Conservation (phyloP, 495 filamentous ascomycete genomes). For the Patellaria atrata region DNA sequence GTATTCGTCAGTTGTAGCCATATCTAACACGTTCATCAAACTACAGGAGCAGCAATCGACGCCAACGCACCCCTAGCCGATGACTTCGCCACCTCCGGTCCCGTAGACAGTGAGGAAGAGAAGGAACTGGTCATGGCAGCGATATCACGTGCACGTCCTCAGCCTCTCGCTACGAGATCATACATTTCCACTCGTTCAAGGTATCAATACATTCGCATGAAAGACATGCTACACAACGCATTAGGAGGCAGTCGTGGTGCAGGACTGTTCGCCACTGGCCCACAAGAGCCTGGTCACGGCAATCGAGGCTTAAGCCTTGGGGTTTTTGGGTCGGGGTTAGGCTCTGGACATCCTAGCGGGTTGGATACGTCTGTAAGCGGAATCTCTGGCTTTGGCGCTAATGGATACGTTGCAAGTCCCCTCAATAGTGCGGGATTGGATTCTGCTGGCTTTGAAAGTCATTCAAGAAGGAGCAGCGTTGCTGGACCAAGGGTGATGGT, state of each 20-base stretch:
- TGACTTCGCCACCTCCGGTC: conserved; percentile 54
- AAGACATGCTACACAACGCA: conserved; percentile 74
- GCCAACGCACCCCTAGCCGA: conserved; percentile 86
- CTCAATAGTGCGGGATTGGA: too few relatives aligned
- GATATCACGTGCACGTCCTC: conserved; percentile 57
- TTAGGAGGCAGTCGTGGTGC: conserved; percentile 28
- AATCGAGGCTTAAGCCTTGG: too few relatives aligned
- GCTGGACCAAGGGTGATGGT: too few relatives aligned
- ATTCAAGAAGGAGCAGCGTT: too few relatives aligned
- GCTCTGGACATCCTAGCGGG: too few relatives aligned
- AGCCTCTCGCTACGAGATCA: conserved; percentile 53
- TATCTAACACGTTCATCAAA: conserved; percentile 8
- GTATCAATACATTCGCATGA: conserved; percentile 73
- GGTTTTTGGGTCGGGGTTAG: too few relatives aligned
- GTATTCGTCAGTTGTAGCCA: conserved; percentile 1
- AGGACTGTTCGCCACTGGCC: conserved; percentile 18
- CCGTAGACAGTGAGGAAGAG: conserved; percentile 89
- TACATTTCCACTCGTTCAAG: conserved; percentile 52
- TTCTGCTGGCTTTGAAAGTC: too few relatives aligned
- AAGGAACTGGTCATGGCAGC: conserved; percentile 75
- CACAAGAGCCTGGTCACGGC: too few relatives aligned
- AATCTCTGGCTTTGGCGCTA: too few relatives aligned
- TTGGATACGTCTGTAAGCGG: too few relatives aligned
- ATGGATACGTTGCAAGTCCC: too few relatives aligned
- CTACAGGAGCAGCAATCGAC: conserved; percentile 72